Percentiles rank a stretch among this genome's conserved stretches.
Evolutionary conservation across 345 rosid genomes (phyloP).

Genomic region (Rhizophora mangle): DNA sequence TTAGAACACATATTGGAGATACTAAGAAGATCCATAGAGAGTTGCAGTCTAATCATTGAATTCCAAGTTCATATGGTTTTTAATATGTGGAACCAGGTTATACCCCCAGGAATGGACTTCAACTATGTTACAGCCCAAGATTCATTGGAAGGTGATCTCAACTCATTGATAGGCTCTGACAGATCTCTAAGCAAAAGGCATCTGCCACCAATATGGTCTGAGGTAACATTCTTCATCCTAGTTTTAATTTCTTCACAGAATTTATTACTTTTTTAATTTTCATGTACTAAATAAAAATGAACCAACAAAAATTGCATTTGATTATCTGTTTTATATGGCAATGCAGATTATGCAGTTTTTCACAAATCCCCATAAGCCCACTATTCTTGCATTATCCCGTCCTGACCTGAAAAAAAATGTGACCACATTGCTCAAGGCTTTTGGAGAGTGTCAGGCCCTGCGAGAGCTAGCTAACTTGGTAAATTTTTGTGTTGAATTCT

Average conservation of each 20-base stretch:
- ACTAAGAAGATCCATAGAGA: background rate
- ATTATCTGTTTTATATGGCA: constrained; percentile 8
- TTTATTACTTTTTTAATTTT: background rate
- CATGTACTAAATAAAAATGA: background rate
- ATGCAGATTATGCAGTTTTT: constrained; percentile 83
- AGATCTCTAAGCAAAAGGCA: constrained; percentile 56
- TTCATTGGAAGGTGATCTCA: constrained; percentile 53
- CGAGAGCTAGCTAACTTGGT: constrained; percentile 91
- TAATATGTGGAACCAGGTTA: constrained; percentile 37
- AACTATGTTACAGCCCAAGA: constrained; percentile 52
- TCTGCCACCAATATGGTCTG: constrained; percentile 82
- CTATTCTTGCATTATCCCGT: constrained; percentile 82
- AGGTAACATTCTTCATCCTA: constrained; percentile 39
- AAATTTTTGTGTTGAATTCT: constrained; percentile 10
- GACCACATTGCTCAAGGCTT: constrained; percentile 85
- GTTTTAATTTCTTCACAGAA: background rate
- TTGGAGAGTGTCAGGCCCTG: constrained; percentile 79
- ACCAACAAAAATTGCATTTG: background rate
- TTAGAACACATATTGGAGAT: background rate
- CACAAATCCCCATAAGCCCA: constrained; percentile 89
- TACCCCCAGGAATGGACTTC: constrained; percentile 76
- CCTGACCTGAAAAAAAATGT: constrained; percentile 92
- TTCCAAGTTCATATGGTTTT: background rate
- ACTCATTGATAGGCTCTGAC: constrained; percentile 54
- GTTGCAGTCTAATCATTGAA: background rate